Percentiles rank a stretch among this genome's conserved stretches.
Evolutionary conservation across 805 yeast species (phyloP).

Genomic region (Teunomyces lycoperdinae): DNA sequence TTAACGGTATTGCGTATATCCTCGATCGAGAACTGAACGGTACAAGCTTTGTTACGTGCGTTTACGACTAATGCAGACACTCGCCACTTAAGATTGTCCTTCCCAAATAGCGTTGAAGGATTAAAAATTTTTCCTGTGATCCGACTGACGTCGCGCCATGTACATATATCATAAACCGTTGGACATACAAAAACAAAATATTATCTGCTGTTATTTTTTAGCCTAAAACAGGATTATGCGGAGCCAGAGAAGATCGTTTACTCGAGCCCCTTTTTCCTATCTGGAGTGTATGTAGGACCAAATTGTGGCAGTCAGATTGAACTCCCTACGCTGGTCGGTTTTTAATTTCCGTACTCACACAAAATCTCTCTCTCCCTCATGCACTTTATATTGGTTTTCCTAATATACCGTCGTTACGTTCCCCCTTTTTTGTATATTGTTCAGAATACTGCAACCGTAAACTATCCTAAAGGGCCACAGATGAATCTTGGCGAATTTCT

Average conservation of each 20-base stretch:
- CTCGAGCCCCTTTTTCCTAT: not conserved
- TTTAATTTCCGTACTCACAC: no score
- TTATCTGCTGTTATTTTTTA: not conserved
- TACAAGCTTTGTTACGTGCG: constrained; percentile 32
- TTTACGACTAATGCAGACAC: constrained; percentile 15
- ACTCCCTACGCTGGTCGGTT: no score
- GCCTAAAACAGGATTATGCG: not conserved
- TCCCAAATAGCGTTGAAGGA: no score
- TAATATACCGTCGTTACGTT: no score
- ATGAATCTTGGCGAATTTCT: no score
- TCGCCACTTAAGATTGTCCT: not conserved
- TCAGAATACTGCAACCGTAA: no score
- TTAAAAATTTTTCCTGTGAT: not conserved
- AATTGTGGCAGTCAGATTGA: no score
- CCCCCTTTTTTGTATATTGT: no score
- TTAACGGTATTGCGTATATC: constrained; percentile 34
- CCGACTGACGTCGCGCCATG: not conserved
- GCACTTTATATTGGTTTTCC: no score
- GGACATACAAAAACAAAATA: not conserved
- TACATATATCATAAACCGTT: not conserved
- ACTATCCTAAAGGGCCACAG: no score
- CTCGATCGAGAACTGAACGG: constrained; percentile 40
- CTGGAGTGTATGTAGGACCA: no score
- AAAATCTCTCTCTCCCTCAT: no score
- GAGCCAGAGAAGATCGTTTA: not conserved